Conservation (phyloP, 2,329 filamentous ascomycete genomes). For the Sporothrix protearum region DNA sequence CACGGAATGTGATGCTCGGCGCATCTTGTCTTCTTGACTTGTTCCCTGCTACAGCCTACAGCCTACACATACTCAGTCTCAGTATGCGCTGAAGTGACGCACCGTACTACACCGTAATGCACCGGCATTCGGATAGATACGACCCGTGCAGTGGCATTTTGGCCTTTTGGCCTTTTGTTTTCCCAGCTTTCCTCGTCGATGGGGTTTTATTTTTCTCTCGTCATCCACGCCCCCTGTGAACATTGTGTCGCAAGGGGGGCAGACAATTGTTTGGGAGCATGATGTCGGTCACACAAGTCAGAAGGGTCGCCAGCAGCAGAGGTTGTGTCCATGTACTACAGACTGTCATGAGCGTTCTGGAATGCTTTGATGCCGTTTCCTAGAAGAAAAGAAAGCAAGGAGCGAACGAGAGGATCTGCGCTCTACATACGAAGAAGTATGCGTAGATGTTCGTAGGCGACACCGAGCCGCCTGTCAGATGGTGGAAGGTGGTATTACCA, state of each 20-base stretch:
- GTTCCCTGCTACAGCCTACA: too few species aligned
- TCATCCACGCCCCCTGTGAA: neutral
- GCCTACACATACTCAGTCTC: too few species aligned
- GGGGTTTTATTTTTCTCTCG: neutral
- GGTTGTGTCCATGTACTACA: neutral
- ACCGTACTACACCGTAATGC: neutral
- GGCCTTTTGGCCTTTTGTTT: too few species aligned
- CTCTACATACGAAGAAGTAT: too few species aligned
- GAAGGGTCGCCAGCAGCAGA: neutral
- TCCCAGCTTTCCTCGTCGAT: neutral
- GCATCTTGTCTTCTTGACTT: neutral
- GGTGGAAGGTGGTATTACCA: neutral
- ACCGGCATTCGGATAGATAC: neutral
- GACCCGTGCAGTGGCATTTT: neutral
- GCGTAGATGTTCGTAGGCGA: too few species aligned
- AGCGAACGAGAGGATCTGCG: neutral
- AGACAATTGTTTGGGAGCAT: neutral
- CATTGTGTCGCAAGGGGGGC: neutral
- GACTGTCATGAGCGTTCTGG: conserved; percentile 11
- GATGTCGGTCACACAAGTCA: neutral
- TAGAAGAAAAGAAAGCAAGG: neutral
- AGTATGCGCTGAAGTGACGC: too few species aligned
- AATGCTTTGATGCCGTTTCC: conserved; percentile 9
- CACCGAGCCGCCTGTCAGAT: neutral
- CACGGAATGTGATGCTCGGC: neutral